Percentiles rank a stretch among this genome's conserved stretches.
Evolutionary conservation across 805 yeast genomes (phyloP).

Genomic region (Komagataella kurtzmanii): DNA sequence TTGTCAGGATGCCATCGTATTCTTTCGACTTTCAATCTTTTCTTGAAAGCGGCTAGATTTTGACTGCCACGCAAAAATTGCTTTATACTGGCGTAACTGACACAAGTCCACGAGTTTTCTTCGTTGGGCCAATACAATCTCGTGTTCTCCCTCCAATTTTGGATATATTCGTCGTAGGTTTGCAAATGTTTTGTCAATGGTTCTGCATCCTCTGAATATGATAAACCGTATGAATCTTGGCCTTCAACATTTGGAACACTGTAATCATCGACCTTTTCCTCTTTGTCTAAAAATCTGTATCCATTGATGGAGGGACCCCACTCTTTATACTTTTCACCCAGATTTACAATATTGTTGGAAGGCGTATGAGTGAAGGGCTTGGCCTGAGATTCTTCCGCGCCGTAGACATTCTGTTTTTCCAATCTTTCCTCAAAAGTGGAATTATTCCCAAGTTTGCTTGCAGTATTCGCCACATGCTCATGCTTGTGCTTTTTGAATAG

Average conservation of each 20-base stretch:
- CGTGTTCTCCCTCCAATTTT: constrained; percentile 13
- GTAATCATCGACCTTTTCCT: constrained; percentile 4
- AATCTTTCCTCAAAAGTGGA: neutral
- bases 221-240: constrained; percentile 4
- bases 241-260: constrained; percentile 1
- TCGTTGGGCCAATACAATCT: constrained; percentile 15
- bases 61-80: constrained; percentile 6
- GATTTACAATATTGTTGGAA: too few relatives aligned
- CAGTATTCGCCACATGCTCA: neutral
- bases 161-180: constrained; percentile 11
- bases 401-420: neutral
- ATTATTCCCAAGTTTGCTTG: neutral
- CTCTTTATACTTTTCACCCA: constrained; percentile 8
- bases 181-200: constrained; percentile 3
- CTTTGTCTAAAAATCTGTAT: constrained; percentile 25
- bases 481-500: neutral
- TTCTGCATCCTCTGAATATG: constrained; percentile 1
- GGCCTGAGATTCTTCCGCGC: neutral
- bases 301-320: constrained; percentile 27
- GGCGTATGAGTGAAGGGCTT: neutral
- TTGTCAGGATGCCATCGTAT: constrained; percentile 65
- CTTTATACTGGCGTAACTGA: constrained; percentile 5
- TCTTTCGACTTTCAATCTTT: constrained; percentile 31
- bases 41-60: constrained; percentile 3
- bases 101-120: constrained; percentile 18